These are phyloP conservation scores for Neurospora tetraspora DNA, from an alignment of 495 filamentous ascomycete genomes.

Conservation along the genomic window DNA sequence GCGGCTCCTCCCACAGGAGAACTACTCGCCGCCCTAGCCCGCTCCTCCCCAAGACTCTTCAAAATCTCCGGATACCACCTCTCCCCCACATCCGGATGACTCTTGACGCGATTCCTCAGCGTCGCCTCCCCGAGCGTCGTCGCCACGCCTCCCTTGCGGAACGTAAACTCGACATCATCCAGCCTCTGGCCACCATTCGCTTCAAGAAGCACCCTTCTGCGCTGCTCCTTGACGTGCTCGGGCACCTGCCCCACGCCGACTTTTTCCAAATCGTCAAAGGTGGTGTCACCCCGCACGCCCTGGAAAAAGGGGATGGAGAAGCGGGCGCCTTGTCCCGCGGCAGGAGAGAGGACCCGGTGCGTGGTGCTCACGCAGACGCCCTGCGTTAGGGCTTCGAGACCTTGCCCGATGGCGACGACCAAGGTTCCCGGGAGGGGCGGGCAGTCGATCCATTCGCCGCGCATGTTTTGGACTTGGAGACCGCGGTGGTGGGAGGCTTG, in stretches of 20 bases:
- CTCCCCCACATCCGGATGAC: conserved; percentile 83
- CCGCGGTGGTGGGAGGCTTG: conserved; percentile 74
- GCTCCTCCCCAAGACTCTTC: conserved; percentile 34
- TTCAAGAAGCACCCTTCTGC: conserved; percentile 42
- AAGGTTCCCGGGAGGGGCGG: conserved; percentile 52
- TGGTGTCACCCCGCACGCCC: conserved; percentile 72
- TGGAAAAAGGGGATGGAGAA: conserved; percentile 91
- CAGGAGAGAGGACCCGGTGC: conserved; percentile 66
- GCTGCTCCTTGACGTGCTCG: conserved; percentile 47
- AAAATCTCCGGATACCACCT: conserved; percentile 73
- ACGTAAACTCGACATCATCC: conserved; percentile 75
- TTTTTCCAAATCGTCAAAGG: conserved; percentile 56
- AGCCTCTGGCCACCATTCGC: conserved; percentile 34
- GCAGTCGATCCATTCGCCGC: conserved; percentile 68
- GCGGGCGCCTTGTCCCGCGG: conserved; percentile 56
- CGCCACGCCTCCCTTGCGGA: conserved; percentile 49
- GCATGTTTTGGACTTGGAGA: conserved; percentile 81
- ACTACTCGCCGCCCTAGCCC: conserved; percentile 23
- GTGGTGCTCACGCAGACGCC: conserved; percentile 83
- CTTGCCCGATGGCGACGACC: conserved; percentile 89
- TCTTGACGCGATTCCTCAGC: conserved; percentile 75
- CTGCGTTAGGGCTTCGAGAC: conserved; percentile 79
- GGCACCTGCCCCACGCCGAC: conserved; percentile 57
- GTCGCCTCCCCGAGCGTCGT: conserved; percentile 73
- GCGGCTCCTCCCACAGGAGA: conserved; percentile 5